Evolutionary conservation across 176 grass and related monocot genomes (phyloP).

Genomic region (Ananas comosus): DNA sequence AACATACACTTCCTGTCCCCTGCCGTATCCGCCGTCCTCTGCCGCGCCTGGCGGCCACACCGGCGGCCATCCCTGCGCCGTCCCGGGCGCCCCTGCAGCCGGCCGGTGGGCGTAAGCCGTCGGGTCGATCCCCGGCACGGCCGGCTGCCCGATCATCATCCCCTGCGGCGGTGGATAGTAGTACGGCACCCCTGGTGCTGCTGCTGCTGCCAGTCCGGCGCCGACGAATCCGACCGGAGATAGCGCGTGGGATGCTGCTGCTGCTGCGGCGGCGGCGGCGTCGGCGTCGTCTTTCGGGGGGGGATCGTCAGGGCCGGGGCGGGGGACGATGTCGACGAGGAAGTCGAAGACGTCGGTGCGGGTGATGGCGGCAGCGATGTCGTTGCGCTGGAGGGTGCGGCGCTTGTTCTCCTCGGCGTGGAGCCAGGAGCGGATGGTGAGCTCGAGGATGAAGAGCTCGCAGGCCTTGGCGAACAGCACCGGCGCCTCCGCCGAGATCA

Average conservation of each 20-base stretch:
- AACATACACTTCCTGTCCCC: constrained; percentile 10
- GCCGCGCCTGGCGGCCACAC: constrained; percentile 9
- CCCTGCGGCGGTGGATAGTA: constrained; percentile 16
- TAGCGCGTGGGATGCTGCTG: no score
- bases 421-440: constrained; percentile 30
- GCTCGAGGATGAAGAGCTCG: constrained; percentile 31
- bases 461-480: constrained; percentile 28
- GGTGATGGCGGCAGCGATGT: constrained; percentile 25
- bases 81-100: constrained; percentile 12
- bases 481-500: constrained; percentile 30
- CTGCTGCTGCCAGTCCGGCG: background rate
- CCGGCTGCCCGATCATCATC: constrained; percentile 21
- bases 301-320: background rate
- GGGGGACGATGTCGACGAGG: constrained; percentile 26
- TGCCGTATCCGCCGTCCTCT: constrained; percentile 1
- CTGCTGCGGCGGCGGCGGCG: no score
- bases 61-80: constrained; percentile 19
- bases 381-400: constrained; percentile 24
- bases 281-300: no score
- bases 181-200: constrained; percentile 17
- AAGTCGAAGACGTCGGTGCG: constrained; percentile 26
- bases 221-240: no score
- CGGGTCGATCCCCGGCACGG: constrained; percentile 12
- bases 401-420: constrained; percentile 37
- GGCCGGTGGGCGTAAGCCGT: constrained; percentile 8